Base-by-base conservation (phyloP, 768 basidiomycete species). In the Boletus tomentosulus region DNA sequence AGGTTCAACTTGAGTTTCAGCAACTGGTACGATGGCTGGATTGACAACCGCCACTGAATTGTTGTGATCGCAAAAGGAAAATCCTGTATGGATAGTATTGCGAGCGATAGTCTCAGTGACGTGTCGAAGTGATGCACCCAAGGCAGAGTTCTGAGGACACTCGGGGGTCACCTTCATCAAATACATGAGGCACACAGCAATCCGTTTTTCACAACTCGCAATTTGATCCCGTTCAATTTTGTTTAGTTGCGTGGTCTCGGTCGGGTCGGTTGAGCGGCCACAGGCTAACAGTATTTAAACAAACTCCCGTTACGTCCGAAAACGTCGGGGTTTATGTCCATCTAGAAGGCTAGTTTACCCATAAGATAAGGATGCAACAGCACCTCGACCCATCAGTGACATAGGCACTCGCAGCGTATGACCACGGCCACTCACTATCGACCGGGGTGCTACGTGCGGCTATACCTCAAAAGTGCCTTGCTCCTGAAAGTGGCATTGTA, bases 401-500 rank as follows among this genome's bases (percentile, higher is more conserved):
- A 39, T 22, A 39, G 19, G 16, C 6, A 37, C 34, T 34, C 22
- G 34, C 25, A 19, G 15, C n/a, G 19, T 41, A 15, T 38, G 33
- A 13, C 16, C 15, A 46, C 25, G 37, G 19, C 0, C 30, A 64
- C 56, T 61, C 55, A 62, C 60, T 55, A 51, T 57, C 37, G 8
- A 35, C 34, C 19, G 15, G 44, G 46, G 15, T 48, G 11, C 44
- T 69, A 62, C 10, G 56, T 81, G 58, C 87, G 79, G 64, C 81
- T 84, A 62, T 91, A 86, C 60, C 86, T 73, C 57, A 90, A 69
- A 55, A 91, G 73, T n/a, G 88, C 89, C 70, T 92, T 92, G 74
- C 89, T 91, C 66, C 90, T 76, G 71, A 97, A 97, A 0, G 93
- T 92, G 28, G 91, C 91, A 60, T 97, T 97, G 73, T 96, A 97